Evolutionary conservation across 805 yeast genomes (phyloP).

Genomic region (Candida cerambycidarum): DNA sequence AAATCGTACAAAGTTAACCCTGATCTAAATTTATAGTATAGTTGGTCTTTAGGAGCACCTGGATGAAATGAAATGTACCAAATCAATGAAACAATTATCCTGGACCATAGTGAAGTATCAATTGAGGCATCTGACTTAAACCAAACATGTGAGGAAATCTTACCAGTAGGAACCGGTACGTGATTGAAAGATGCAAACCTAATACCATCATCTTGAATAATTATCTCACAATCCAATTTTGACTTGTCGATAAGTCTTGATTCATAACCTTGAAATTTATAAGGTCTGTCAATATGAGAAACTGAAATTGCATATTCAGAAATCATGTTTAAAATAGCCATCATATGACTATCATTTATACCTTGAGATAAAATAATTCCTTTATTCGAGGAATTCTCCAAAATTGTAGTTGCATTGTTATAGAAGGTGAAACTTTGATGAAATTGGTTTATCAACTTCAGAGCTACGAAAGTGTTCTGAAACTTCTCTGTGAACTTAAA

Average conservation of each 20-base stretch:
- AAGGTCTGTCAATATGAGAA: slow-evolving; percentile 55
- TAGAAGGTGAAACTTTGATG: slow-evolving; percentile 35
- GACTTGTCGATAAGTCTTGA: slow-evolving; percentile 73
- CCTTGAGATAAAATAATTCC: slow-evolving; percentile 58
- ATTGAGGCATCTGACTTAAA: slow-evolving; percentile 63
- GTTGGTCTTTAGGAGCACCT: slow-evolving; percentile 25
- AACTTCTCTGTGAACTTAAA: slow-evolving; percentile 5
- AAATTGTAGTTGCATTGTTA: slow-evolving; percentile 39
- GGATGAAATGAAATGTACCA: slow-evolving; percentile 37
- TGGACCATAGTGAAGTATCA: slow-evolving; percentile 60
- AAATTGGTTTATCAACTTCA: background rate
- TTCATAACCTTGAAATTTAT: slow-evolving; percentile 62
- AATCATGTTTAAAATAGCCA: slow-evolving; percentile 56
- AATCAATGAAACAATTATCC: slow-evolving; percentile 47
- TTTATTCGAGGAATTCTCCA: slow-evolving; percentile 2
- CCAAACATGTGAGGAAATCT: slow-evolving; percentile 72
- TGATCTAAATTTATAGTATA: slow-evolving; percentile 27
- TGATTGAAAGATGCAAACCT: slow-evolving; percentile 12
- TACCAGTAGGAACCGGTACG: slow-evolving; percentile 55
- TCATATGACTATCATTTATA: slow-evolving; percentile 62
- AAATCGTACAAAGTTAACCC: slow-evolving; percentile 32
- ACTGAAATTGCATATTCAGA: slow-evolving; percentile 42
- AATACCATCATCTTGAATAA: slow-evolving; percentile 23
- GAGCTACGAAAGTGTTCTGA: background rate
- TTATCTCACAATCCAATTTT: slow-evolving; percentile 64